Evolutionary conservation across 2,329 filamentous ascomycete genomes (phyloP), one percentile per base, ranked within the genome.

Genomic region (Pseudonectria buxi): DNA sequence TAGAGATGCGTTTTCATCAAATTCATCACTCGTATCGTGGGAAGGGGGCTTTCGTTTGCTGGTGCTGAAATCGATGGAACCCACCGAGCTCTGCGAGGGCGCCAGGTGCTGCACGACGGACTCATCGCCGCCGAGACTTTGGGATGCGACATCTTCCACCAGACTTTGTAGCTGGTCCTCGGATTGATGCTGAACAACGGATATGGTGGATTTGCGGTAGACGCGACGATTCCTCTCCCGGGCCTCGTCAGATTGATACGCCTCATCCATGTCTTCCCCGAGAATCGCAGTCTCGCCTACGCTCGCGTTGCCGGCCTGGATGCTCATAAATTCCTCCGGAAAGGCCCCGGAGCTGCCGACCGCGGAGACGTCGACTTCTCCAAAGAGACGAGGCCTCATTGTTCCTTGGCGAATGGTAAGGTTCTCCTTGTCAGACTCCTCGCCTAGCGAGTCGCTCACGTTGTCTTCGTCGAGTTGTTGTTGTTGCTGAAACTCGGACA

Each of bases 391-490:
- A 3, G 58, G 65, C 3, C 54, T 58, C 5, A 58, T 61, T 10
- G 50, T 47, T 14, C 44, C 54, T 28, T 57, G 78, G 62, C 78
- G 79, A 30, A 83, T 77, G 58, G 83, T 82, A 32, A 76, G 74
- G 7, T 86, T 89, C 56, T 89, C 84, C 51, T 87, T 87, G 56
- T 89, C 86, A 4, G 83, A 86, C 40, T 87, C 82, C 45, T 84
- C 86, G 43, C 62, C 61, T 46, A 63, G 58, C 1, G 67, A 71
- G 32, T 62, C 63, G 36, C 63, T 61, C 3, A 68, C 53, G 9
- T 63, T 49, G 28, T 67, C 63, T 12, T 59, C 57, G 9, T 65
- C 60, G 22, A 53, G 50, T 32, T 51, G 51, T 45, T 30, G 37
- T 6, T 49, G 44, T 10, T 41, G 43, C 6, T 55, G 54, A 16